These are phyloP conservation scores for Hylodesmum podocarpum DNA, from an alignment of 306 rosid species.

Conservation along the genomic window DNA sequence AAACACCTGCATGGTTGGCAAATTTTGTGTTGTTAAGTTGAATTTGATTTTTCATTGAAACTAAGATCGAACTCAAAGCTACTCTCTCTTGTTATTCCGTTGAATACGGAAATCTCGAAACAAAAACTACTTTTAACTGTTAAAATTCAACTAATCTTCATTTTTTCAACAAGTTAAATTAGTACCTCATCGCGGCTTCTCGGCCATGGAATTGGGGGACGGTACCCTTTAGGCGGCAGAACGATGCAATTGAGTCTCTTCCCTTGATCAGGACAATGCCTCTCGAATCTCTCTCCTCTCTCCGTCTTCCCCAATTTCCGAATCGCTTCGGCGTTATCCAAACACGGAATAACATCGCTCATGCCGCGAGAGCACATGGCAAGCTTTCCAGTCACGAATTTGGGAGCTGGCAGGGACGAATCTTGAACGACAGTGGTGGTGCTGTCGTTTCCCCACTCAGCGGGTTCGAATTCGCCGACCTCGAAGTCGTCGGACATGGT, in stretches of 20 bases:
- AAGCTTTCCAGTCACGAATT: slow-evolving; percentile 44
- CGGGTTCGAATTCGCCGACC: no score
- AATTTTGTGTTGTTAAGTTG: no score
- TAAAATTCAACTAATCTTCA: no score
- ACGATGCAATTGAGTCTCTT: slow-evolving; percentile 68
- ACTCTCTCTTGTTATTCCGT: no score
- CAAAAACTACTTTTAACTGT: no score
- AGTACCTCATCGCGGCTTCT: slow-evolving; percentile 92
- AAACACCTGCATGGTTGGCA: no score
- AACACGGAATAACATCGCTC: slow-evolving; percentile 86
- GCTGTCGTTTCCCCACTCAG: slow-evolving; percentile 49
- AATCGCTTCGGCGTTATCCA: slow-evolving; percentile 75
- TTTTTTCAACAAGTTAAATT: neutral
- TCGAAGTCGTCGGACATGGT: slow-evolving; percentile 87
- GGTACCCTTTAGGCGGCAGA: slow-evolving; percentile 78
- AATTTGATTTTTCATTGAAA: no score
- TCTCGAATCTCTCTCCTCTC: slow-evolving; percentile 73
- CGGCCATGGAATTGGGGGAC: slow-evolving; percentile 81
- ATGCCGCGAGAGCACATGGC: slow-evolving; percentile 45
- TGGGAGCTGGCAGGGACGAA: neutral
- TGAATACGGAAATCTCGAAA: no score
- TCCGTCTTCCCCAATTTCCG: slow-evolving; percentile 53
- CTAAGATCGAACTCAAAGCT: no score
- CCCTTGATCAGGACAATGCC: slow-evolving; percentile 70
- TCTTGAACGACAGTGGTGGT: slow-evolving; percentile 27